Percentiles rank a stretch among this genome's conserved stretches.
Conservation (phyloP, 2,329 filamentous ascomycete species). For the Corynespora cassiicola region DNA sequence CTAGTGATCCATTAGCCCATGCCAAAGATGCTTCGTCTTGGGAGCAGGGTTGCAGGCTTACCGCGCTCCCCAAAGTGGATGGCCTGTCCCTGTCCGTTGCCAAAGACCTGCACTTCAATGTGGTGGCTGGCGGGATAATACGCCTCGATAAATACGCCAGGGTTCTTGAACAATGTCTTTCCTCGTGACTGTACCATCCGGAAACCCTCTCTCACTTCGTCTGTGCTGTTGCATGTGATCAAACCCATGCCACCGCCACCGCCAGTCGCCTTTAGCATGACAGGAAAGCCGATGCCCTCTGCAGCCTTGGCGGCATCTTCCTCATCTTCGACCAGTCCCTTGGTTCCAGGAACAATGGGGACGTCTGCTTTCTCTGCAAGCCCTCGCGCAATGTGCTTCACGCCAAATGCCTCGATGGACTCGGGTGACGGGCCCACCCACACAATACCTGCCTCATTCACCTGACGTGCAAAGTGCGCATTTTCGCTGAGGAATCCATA, state of each 20-base stretch:
- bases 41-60: no score
- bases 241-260: constrained; percentile 81
- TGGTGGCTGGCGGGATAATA: constrained; percentile 82
- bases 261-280: constrained; percentile 68
- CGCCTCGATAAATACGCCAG: constrained; percentile 84
- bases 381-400: constrained; percentile 64
- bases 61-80: constrained; percentile 86
- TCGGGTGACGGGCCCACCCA: constrained; percentile 66
- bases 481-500: constrained; percentile 74
- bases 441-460: constrained; percentile 60
- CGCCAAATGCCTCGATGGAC: constrained; percentile 62
- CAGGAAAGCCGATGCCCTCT: constrained; percentile 56
- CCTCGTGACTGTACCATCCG: constrained; percentile 78
- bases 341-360: constrained; percentile 62
- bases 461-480: constrained; percentile 63
- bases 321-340: constrained; percentile 55
- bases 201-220: constrained; percentile 74
- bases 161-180: constrained; percentile 79
- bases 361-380: constrained; percentile 60
- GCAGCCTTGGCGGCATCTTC: constrained; percentile 56
- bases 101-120: constrained; percentile 91
- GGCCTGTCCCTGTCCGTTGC: constrained; percentile 78
- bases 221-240: constrained; percentile 72
- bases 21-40: no score
- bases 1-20: no score